These are phyloP conservation scores for Leptomonas seymouri DNA, from an alignment of 208 protist species.

Conservation along the genomic window DNA sequence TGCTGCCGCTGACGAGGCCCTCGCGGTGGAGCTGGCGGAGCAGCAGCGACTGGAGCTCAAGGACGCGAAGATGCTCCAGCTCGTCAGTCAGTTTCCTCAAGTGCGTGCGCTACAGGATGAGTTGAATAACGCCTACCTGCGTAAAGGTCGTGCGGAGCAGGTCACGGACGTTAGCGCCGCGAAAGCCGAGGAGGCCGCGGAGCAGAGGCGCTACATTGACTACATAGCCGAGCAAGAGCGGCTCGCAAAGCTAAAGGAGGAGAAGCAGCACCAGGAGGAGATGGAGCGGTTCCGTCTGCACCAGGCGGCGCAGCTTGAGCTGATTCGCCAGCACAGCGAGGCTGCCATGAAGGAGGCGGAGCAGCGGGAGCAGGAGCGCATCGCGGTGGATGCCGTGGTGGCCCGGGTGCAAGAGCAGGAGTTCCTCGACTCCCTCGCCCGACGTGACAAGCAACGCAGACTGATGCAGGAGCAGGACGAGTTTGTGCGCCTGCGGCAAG, in stretches of 20 bases:
- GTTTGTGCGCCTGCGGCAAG: constrained; percentile 72
- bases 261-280: constrained; percentile 50
- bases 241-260: constrained; percentile 55
- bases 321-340: constrained; percentile 76
- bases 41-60: constrained; percentile 70
- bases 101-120: constrained; percentile 76
- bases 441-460: constrained; percentile 73
- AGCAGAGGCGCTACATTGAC: constrained; percentile 70
- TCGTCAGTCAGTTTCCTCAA: constrained; percentile 76
- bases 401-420: constrained; percentile 87
- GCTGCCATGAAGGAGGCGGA: constrained; percentile 58
- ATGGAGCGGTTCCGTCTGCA: constrained; percentile 76
- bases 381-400: constrained; percentile 89
- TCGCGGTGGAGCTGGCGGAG: constrained; percentile 81
- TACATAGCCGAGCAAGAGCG: constrained; percentile 56
- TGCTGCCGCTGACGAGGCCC: constrained; percentile 65
- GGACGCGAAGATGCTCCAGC: constrained; percentile 91
- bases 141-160: constrained; percentile 79
- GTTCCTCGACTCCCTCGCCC: constrained; percentile 69
- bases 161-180: constrained; percentile 53
- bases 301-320: constrained; percentile 73
- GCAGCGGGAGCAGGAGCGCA: constrained; percentile 76
- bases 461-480: constrained; percentile 82
- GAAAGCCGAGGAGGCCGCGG: constrained; percentile 43
- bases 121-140: constrained; percentile 79